Conservation (phyloP, 306 rosid species). For the Vicia sativa region DNA sequence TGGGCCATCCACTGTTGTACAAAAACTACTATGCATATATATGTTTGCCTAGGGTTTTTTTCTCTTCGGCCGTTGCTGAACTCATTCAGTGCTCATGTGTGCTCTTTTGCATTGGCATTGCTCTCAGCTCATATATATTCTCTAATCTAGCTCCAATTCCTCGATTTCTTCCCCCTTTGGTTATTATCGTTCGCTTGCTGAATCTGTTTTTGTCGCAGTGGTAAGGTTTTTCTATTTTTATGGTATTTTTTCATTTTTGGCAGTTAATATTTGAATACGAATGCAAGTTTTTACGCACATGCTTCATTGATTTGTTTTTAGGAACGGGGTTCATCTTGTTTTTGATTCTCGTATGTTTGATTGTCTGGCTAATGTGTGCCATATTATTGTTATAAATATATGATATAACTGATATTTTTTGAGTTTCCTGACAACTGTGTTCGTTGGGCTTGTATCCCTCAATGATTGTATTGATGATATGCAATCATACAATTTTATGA, state of each 20-base stretch:
- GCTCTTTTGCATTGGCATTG: constrained; percentile 30
- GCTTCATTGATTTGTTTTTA: neutral
- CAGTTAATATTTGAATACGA: neutral
- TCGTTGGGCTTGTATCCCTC: neutral
- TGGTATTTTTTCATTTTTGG: neutral
- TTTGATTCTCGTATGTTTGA: neutral
- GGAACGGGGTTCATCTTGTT: neutral
- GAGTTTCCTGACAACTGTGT: constrained; percentile 6
- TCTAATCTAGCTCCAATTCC: constrained; percentile 10
- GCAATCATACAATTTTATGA: neutral
- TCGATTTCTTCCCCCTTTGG: neutral
- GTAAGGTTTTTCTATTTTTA: constrained; percentile 11
- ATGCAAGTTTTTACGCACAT: neutral
- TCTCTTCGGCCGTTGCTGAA: constrained; percentile 33
- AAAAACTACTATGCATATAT: neutral
- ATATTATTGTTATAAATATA: neutral
- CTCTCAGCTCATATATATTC: constrained; percentile 8
- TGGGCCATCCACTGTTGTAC: neutral
- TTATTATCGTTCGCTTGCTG: neutral
- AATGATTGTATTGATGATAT: neutral
- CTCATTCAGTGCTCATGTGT: neutral
- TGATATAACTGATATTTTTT: neutral
- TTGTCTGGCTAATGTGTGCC: neutral
- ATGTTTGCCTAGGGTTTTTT: constrained; percentile 46
- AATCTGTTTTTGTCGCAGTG: constrained; percentile 15